Conservation (phyloP, 2,329 filamentous ascomycete species). For the Beauveria rudraprayagi region DNA sequence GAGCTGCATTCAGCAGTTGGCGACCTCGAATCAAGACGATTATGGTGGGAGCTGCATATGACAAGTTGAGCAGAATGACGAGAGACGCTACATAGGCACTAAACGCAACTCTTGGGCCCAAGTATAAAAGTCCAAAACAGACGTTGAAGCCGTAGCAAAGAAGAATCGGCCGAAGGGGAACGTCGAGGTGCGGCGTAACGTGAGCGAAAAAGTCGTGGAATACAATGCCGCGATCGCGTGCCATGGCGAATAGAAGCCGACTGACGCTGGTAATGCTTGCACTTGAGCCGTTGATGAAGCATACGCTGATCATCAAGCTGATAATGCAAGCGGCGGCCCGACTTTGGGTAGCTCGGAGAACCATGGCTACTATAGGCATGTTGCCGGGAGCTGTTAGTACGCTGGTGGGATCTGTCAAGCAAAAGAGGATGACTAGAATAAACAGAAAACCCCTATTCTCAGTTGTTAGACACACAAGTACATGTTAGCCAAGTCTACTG, state of each 20-base stretch:
- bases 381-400: conserved; percentile 30
- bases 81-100: conserved; percentile 37
- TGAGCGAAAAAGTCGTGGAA: conserved; percentile 28
- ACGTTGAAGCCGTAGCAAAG: conserved; percentile 35
- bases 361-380: conserved; percentile 38
- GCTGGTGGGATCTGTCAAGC: conserved; percentile 27
- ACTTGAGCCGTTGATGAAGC: conserved; percentile 39
- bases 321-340: conserved; percentile 32
- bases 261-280: conserved; percentile 35
- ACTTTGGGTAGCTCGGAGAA: conserved; percentile 33
- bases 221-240: conserved; percentile 33
- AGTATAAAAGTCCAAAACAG: conserved; percentile 37
- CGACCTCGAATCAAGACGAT: conserved; percentile 30
- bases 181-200: conserved; percentile 29
- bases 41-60: conserved; percentile 35
- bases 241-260: conserved; percentile 37
- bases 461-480: neutral
- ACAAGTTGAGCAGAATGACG: conserved; percentile 38
- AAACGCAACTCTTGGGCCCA: conserved; percentile 38
- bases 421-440: conserved; percentile 35
- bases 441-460: conserved; percentile 25
- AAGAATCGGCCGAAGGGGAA: conserved; percentile 34
- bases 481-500: neutral
- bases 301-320: conserved; percentile 32
- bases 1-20: conserved; percentile 20